Evolutionary conservation across 352 stramenopile species (phyloP).

Genomic region (Pythium rishiriense): DNA sequence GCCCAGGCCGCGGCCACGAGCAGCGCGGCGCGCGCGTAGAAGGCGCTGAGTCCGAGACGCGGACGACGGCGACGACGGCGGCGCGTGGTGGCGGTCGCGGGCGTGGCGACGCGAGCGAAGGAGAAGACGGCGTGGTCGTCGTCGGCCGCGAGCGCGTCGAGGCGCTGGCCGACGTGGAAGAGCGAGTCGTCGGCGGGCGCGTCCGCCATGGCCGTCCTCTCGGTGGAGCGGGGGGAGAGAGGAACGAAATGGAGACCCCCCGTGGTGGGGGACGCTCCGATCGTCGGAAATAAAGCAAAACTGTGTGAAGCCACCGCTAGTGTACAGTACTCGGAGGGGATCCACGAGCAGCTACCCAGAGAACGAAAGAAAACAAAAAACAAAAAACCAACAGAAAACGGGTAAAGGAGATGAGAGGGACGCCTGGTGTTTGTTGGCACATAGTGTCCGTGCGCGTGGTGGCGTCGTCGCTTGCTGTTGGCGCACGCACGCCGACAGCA

Average conservation of each 20-base stretch:
- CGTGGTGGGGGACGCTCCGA: background rate
- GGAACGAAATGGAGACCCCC: too few relatives aligned
- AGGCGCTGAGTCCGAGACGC: conserved; percentile 15
- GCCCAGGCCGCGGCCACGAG: conserved; percentile 16
- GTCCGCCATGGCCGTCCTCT: background rate
- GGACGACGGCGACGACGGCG: conserved; percentile 5
- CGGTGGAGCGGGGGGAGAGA: too few relatives aligned
- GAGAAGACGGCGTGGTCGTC: conserved; percentile 28
- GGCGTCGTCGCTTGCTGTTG: background rate
- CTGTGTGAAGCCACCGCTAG: too few relatives aligned
- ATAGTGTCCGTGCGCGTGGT: conserved; percentile 1
- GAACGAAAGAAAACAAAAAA: background rate
- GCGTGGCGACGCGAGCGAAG: conserved; percentile 22
- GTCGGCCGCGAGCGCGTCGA: conserved; percentile 29
- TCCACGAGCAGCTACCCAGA: too few relatives aligned
- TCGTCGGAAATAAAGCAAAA: too few relatives aligned
- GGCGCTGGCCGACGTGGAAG: conserved; percentile 30
- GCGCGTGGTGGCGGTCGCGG: conserved; percentile 16
- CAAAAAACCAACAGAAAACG: too few relatives aligned
- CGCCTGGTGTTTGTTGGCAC: background rate
- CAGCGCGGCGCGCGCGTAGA: conserved; percentile 18
- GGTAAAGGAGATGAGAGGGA: conserved; percentile 4
- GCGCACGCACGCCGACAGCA: background rate
- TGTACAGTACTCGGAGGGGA: too few relatives aligned
- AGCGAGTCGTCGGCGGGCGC: conserved; percentile 22